These are phyloP conservation scores for Lyophyllum atratum DNA, from an alignment of 768 basidiomycete genomes.

Conservation along the genomic window DNA sequence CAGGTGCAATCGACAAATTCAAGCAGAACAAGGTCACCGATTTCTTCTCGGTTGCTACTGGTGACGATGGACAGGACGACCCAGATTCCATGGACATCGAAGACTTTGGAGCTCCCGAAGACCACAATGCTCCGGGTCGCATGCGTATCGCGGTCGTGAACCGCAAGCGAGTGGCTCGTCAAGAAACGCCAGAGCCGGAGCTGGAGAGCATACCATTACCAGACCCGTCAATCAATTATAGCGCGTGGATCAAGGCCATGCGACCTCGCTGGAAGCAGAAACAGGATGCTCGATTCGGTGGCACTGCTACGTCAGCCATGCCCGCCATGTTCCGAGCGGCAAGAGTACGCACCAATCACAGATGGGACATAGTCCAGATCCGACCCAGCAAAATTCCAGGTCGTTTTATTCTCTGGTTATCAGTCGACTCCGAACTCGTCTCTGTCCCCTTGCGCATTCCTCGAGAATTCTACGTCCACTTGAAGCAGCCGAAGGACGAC, in stretches of 20 bases:
- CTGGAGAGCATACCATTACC: conserved; percentile 51
- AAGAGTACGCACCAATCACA: conserved; percentile 57
- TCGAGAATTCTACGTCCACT: conserved; percentile 91
- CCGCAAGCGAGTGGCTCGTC: conserved; percentile 42
- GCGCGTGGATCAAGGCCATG: conserved; percentile 77
- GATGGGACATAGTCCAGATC: conserved; percentile 95
- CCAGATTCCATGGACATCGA: conserved; percentile 59
- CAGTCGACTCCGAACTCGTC: conserved; percentile 77
- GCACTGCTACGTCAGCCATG: conserved; percentile 42
- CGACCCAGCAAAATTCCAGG: conserved; percentile 76
- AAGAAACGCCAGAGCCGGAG: conserved; percentile 44
- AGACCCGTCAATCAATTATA: conserved; percentile 65
- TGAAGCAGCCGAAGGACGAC: conserved; percentile 63
- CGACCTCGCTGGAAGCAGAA: conserved; percentile 74
- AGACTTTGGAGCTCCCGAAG: conserved; percentile 42
- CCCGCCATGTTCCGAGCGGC: conserved; percentile 77
- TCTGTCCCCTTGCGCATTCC: conserved; percentile 83
- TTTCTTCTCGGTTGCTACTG: conserved; percentile 67
- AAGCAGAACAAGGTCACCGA: conserved; percentile 98
- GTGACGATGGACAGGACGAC: conserved; percentile 31
- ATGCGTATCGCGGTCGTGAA: conserved; percentile 56
- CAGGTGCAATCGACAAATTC: conserved; percentile 91
- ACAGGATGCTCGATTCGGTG: conserved; percentile 49
- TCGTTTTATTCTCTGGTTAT: conserved; percentile 87
- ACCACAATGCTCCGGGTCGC: conserved; percentile 23